Percentiles rank a stretch among this genome's conserved stretches.
phyloP scores from a whole-genome alignment of 768 basidiomycete species.

The Phlebiopsis flavidoalba region DNA sequence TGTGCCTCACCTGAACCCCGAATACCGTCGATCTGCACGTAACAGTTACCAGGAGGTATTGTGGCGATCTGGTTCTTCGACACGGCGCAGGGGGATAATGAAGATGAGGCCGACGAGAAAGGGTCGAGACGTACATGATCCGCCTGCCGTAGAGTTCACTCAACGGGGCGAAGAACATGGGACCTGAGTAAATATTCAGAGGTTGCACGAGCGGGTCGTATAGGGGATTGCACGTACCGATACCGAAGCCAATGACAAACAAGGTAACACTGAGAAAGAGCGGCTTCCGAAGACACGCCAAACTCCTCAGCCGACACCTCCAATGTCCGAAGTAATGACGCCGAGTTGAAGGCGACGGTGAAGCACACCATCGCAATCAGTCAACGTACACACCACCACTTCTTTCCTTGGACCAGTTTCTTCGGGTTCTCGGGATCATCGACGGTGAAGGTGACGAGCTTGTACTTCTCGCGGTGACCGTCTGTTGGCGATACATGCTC shows the following conservation, averaged over 20 bases:
- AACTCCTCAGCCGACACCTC: conserved; percentile 38
- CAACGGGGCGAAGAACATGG: conserved; percentile 11
- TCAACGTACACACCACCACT: conserved; percentile 17
- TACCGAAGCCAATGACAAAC: conserved; percentile 56
- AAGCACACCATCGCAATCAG: conserved; percentile 16
- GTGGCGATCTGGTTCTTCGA: conserved; percentile 53
- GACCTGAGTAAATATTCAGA: background rate
- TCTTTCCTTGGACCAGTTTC: conserved; percentile 13
- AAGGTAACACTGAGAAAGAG: conserved; percentile 49
- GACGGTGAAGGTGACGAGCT: conserved; percentile 12
- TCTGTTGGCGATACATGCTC: background rate
- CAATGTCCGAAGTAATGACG: conserved; percentile 34
- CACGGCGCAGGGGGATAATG: conserved; percentile 55
- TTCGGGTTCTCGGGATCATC: conserved; percentile 13
- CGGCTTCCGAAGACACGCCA: conserved; percentile 42
- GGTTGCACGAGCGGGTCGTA: conserved; percentile 34
- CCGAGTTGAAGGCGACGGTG: conserved; percentile 1
- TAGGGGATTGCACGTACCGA: conserved; percentile 43
- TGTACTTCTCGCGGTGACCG: conserved; percentile 9
- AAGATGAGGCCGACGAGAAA: conserved; percentile 54
- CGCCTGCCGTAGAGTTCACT: conserved; percentile 53
- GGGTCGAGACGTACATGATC: conserved; percentile 51
- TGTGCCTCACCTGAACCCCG: conserved; percentile 8
- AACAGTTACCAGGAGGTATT: conserved; percentile 56
- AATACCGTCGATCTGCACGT: conserved; percentile 27